Conservation (phyloP, 306 rosid genomes). For the Cucumis hystrix region DNA sequence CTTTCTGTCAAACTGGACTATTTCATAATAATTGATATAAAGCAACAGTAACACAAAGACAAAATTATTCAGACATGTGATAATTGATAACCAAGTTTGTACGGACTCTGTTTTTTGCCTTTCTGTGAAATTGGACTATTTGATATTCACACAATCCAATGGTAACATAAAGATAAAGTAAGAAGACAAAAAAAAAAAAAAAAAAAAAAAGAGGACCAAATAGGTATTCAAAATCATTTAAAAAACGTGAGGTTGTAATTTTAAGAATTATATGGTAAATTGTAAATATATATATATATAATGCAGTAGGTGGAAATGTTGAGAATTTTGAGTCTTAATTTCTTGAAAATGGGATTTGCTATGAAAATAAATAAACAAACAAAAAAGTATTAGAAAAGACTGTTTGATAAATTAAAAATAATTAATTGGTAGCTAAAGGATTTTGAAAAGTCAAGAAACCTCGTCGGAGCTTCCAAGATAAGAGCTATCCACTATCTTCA, state of each 20-base stretch:
- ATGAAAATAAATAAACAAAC: no score
- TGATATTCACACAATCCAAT: no score
- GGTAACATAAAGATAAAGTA: no score
- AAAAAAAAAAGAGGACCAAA: background rate
- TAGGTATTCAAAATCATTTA: background rate
- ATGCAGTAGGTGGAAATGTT: background rate
- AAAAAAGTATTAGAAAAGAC: background rate
- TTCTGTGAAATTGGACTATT: no score
- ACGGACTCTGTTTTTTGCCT: no score
- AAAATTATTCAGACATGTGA: no score
- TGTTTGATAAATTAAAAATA: background rate
- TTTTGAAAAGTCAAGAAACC: slow-evolving; percentile 15
- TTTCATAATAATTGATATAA: background rate
- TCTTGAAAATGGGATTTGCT: background rate
- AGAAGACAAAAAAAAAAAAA: background rate
- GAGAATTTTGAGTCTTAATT: background rate
- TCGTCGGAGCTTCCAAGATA: slow-evolving; percentile 55
- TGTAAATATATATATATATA: no score
- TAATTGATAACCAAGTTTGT: no score
- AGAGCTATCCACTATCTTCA: slow-evolving; percentile 63
- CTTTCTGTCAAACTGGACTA: background rate
- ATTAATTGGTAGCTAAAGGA: background rate
- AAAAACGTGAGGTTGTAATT: background rate
- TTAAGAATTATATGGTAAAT: background rate
- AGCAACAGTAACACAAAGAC: background rate